phyloP scores from a whole-genome alignment of 257 asterid genomes.

The Leonotis leonurus region DNA sequence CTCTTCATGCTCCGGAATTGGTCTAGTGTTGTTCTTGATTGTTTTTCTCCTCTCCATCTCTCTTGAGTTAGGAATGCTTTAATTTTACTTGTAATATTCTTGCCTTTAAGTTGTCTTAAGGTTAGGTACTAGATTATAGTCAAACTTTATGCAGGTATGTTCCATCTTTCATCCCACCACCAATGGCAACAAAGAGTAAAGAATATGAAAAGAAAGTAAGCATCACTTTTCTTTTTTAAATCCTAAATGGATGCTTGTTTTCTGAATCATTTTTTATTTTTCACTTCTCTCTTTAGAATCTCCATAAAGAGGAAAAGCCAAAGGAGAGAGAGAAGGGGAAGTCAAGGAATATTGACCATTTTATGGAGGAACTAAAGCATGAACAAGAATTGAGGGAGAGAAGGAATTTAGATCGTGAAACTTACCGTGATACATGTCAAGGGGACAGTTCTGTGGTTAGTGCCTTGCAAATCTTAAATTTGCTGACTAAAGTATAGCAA shows the following conservation, averaged over 20 bases:
- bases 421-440: conserved; percentile 62
- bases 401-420: conserved; percentile 82
- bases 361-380: conserved; percentile 94
- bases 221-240: conserved; percentile 6
- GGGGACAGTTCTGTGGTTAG: conserved; percentile 67
- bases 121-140: conserved; percentile 45
- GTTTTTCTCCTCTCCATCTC: not conserved
- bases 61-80: not conserved
- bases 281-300: conserved; percentile 14
- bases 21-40: not conserved
- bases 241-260: not conserved
- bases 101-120: conserved; percentile 18
- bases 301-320: conserved; percentile 81
- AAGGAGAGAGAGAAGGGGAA: conserved; percentile 81
- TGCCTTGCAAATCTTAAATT: conserved; percentile 5
- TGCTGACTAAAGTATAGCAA: not conserved
- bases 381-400: conserved; percentile 93
- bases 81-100: not conserved
- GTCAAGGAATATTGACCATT: conserved; percentile 81
- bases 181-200: conserved; percentile 77
- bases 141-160: conserved; percentile 83
- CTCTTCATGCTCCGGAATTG: too few species aligned
- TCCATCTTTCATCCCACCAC: conserved; percentile 92
- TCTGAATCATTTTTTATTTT: not conserved
- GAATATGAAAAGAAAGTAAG: conserved; percentile 81